Evolutionary conservation across 345 rosid species (phyloP), one percentile per base, ranked within the genome.

Genomic region (Lepidium sativum): DNA sequence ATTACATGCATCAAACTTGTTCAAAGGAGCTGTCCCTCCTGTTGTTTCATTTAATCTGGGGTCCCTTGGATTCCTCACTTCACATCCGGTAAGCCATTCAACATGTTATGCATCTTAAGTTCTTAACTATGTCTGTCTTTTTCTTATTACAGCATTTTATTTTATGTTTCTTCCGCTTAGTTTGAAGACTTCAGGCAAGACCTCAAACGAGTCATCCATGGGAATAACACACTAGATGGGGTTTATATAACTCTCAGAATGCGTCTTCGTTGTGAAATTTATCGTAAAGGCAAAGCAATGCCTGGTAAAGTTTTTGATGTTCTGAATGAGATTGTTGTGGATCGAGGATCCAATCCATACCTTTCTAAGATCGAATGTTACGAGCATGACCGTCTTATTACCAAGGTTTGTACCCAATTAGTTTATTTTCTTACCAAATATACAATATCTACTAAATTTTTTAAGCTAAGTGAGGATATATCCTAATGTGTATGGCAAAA

Each of bases 301-400:
- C 91, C 92, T 21, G 97, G 98, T 9, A 92, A 92, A 89, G 72
- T 89, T 25, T 89, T 89, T 80, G 98, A n/a, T n/a, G n/a, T n/a
- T n/a, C n/a, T n/a, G n/a, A n/a, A 92, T 75, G 97, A 92, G 78
- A 67, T 87, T 32, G 96, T 92, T 62, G 92, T 92, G 60, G 97
- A 92, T 65, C 84, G 97, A 49, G 98, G 98, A 76, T 92, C 98
- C 70, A 92, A 92, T 78, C 98, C 98, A 23, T 92, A 92, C 78
- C 94, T 92, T 64, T 92, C 98, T 18, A 92, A 92, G 79, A 77
- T 92, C 31, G 97, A 92, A 80, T 92, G 97, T 69, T 89, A 82
- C 71, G 97, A 92, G 62, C 77, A 94, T 94, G 97, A n/a, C n/a
- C n/a, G n/a, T n/a, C n/a, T n/a, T n/a, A n/a, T n/a, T n/a, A n/a